Conservation (phyloP, 179 eudicot genomes). For the Silene vulgaris region DNA sequence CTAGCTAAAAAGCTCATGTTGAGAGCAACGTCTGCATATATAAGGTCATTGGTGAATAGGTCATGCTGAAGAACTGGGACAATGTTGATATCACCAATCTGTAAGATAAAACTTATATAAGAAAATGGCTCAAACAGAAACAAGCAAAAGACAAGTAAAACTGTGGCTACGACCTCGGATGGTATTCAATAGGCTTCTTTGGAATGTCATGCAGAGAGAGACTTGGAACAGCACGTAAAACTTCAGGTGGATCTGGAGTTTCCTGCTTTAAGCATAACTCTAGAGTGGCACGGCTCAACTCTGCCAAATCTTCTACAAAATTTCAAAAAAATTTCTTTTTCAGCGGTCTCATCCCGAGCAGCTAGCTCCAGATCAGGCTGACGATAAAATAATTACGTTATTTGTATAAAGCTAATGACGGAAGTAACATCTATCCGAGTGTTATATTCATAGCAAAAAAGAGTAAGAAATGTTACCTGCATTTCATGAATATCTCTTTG, state of each 20-base stretch:
- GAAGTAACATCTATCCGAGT: too few species aligned
- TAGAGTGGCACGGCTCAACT: conserved; percentile 78
- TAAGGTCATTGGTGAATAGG: conserved; percentile 88
- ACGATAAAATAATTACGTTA: not conserved
- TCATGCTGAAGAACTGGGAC: conserved; percentile 82
- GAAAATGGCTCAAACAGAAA: conserved; percentile 18
- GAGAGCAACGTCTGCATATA: conserved; percentile 82
- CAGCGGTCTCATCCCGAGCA: conserved; percentile 79
- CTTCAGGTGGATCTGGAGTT: conserved; percentile 97
- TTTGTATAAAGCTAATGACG: not conserved
- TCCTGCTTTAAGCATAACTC: conserved; percentile 86
- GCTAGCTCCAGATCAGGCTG: conserved; percentile 94
- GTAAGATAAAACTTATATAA: conserved; percentile 24
- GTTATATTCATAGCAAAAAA: too few species aligned
- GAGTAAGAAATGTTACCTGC: too few species aligned
- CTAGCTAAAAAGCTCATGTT: conserved; percentile 74
- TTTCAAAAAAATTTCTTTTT: conserved; percentile 61
- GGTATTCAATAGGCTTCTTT: conserved; percentile 73
- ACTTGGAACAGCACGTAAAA: conserved; percentile 80
- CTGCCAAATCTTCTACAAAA: conserved; percentile 96
- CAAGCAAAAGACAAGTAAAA: conserved; percentile 4
- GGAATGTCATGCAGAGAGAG: conserved; percentile 86
- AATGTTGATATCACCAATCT: conserved; percentile 81
- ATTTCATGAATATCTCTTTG: too few species aligned
- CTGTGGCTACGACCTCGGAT: conserved; percentile 50